Conservation (phyloP, 1,139 yeast species). For the Yamadazyma diddensiae region DNA sequence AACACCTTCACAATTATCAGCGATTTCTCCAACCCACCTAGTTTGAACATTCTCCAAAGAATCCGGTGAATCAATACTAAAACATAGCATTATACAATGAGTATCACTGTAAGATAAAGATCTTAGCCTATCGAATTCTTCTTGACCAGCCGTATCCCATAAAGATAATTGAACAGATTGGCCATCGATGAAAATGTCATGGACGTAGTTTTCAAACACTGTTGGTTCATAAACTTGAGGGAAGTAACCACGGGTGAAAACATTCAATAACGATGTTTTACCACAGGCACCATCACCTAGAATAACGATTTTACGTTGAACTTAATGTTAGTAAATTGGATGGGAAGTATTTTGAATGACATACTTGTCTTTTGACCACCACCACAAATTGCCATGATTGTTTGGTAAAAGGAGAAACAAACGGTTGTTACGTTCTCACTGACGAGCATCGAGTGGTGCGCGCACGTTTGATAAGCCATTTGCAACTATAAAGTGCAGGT, state of each 20-base stretch:
- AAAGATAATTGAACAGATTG: slow-evolving; percentile 88
- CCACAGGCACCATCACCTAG: slow-evolving; percentile 93
- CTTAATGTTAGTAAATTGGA: slow-evolving; percentile 16
- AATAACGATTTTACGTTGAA: slow-evolving; percentile 90
- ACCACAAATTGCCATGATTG: slow-evolving; percentile 66
- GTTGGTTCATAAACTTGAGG: slow-evolving; percentile 99
- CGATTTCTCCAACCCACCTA: slow-evolving; percentile 95
- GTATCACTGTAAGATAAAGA: slow-evolving; percentile 91
- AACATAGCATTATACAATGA: slow-evolving; percentile 95
- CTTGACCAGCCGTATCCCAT: slow-evolving; percentile 99
- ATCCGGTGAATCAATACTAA: slow-evolving; percentile 90
- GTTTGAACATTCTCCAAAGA: slow-evolving; percentile 90
- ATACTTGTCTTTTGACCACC: slow-evolving; percentile 60
- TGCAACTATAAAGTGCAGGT: no score
- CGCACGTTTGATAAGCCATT: no score
- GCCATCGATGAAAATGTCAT: slow-evolving; percentile 93
- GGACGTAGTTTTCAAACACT: slow-evolving; percentile 95
- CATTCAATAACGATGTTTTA: slow-evolving; percentile 64
- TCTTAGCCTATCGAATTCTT: slow-evolving; percentile 91
- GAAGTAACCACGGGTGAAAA: slow-evolving; percentile 94
- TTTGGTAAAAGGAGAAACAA: background rate
- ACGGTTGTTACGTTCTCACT: slow-evolving; percentile 1
- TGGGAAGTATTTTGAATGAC: slow-evolving; percentile 17
- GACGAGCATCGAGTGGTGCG: slow-evolving; percentile 5
- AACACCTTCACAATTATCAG: slow-evolving; percentile 96